Percentiles rank a stretch among this genome's conserved stretches.
phyloP scores from a whole-genome alignment of 2,329 filamentous ascomycete genomes.

The Alternaria gansuensis region DNA sequence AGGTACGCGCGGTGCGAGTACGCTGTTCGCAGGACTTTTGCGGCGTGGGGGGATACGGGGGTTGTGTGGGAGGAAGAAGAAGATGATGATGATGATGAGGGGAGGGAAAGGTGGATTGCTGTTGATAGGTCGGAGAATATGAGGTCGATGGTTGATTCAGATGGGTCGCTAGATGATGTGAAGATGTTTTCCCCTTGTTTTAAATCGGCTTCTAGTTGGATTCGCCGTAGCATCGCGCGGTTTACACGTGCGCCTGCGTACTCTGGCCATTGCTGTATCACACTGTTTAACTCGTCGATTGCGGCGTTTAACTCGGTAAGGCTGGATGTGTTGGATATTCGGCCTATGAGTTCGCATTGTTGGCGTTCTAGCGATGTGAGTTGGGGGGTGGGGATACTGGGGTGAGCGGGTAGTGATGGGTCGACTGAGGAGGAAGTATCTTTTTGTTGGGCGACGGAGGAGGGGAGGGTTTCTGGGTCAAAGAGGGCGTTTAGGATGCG shows the following conservation, averaged over 20 bases:
- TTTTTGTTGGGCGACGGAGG: constrained; percentile 61
- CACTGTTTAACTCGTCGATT: constrained; percentile 57
- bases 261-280: constrained; percentile 67
- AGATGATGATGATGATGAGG: constrained; percentile 28
- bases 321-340: constrained; percentile 29
- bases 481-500: constrained; percentile 53
- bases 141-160: constrained; percentile 18
- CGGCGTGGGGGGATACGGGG: constrained; percentile 68
- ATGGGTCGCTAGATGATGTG: constrained; percentile 16
- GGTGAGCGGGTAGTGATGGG: constrained; percentile 52
- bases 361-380: constrained; percentile 54
- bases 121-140: constrained; percentile 50
- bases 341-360: constrained; percentile 57
- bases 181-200: constrained; percentile 25
- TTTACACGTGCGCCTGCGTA: constrained; percentile 81
- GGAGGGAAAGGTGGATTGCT: constrained; percentile 65
- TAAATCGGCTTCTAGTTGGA: constrained; percentile 60
- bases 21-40: constrained; percentile 72
- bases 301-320: constrained; percentile 27
- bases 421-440: constrained; percentile 58
- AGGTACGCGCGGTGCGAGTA: constrained; percentile 72
- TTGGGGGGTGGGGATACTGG: constrained; percentile 50
- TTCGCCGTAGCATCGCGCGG: constrained; percentile 71
- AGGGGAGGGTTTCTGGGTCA: constrained; percentile 53
- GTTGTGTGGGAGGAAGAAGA: constrained; percentile 55